Conservation (phyloP, 2,329 filamentous ascomycete genomes). For the Hortaea sp. region DNA sequence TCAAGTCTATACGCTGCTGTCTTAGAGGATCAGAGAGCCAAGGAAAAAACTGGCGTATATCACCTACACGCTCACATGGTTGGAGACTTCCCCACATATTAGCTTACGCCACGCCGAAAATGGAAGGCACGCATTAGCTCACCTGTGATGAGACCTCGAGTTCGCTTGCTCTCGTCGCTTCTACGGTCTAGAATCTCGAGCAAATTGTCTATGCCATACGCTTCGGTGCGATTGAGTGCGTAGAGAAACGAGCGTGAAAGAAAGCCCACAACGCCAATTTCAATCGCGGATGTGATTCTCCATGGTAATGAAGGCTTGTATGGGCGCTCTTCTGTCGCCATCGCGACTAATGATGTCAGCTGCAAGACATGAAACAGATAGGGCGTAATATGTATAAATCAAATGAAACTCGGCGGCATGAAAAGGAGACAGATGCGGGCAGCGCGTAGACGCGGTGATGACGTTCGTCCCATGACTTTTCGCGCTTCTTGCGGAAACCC, state of each 20-base stretch:
- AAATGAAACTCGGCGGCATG: no score
- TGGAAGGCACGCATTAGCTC: constrained; percentile 16
- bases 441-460: neutral
- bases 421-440: no score
- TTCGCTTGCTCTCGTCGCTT: constrained; percentile 52
- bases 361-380: constrained; percentile 1
- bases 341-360: constrained; percentile 11
- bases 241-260: constrained; percentile 67
- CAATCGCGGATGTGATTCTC: constrained; percentile 61
- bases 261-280: constrained; percentile 63
- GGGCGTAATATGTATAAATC: neutral
- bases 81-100: constrained; percentile 52
- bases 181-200: constrained; percentile 65
- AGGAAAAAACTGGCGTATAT: neutral
- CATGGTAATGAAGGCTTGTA: constrained; percentile 53
- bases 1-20: constrained; percentile 55
- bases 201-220: constrained; percentile 66
- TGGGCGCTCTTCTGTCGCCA: constrained; percentile 36
- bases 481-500: no score
- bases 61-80: constrained; percentile 80
- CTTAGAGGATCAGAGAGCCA: constrained; percentile 10
- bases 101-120: neutral
- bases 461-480: neutral
- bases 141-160: constrained; percentile 78
- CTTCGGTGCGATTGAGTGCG: constrained; percentile 63